A percentile compares a stretch with the other conserved stretches of the same genome.
Evolutionary conservation across 306 rosid genomes (phyloP).

Genomic region (Medicago lupulina): DNA sequence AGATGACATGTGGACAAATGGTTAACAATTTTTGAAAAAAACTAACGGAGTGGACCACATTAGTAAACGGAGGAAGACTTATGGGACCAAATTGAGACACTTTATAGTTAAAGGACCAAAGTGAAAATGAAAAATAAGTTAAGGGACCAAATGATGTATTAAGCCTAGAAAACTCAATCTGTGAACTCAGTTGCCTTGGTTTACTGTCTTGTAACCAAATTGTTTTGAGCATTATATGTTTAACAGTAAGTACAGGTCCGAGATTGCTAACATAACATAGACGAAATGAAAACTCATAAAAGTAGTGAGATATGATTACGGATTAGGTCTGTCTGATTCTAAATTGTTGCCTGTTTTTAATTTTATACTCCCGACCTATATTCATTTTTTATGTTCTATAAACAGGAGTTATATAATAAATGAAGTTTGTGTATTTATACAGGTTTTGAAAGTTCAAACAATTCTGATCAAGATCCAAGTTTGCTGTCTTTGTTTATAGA

Average conservation of each 20-base stretch:
- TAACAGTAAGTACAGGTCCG: too few species aligned
- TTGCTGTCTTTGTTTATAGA: constrained; percentile 15
- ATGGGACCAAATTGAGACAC: too few species aligned
- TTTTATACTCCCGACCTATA: not conserved
- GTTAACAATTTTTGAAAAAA: too few species aligned
- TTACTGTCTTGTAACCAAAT: too few species aligned
- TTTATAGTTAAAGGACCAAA: too few species aligned
- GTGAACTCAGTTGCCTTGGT: not conserved
- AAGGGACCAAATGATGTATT: too few species aligned
- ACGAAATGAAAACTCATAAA: not conserved
- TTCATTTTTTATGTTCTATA: constrained; percentile 8
- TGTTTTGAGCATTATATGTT: too few species aligned
- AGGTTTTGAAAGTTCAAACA: constrained; percentile 38
- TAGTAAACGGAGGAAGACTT: too few species aligned
- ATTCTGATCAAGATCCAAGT: constrained; percentile 35
- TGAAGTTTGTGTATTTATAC: constrained; percentile 7
- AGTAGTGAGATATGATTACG: not conserved
- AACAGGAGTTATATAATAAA: not conserved
- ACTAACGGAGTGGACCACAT: too few species aligned
- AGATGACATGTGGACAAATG: too few species aligned
- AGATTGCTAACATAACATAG: too few species aligned
- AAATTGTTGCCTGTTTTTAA: constrained; percentile 5
- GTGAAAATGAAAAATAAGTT: too few species aligned
- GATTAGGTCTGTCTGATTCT: not conserved
- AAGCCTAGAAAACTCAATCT: not conserved